Percentiles rank a stretch among this genome's conserved stretches.
Conservation (phyloP, 495 filamentous ascomycete species). For the Hypoxylon trugodes region DNA sequence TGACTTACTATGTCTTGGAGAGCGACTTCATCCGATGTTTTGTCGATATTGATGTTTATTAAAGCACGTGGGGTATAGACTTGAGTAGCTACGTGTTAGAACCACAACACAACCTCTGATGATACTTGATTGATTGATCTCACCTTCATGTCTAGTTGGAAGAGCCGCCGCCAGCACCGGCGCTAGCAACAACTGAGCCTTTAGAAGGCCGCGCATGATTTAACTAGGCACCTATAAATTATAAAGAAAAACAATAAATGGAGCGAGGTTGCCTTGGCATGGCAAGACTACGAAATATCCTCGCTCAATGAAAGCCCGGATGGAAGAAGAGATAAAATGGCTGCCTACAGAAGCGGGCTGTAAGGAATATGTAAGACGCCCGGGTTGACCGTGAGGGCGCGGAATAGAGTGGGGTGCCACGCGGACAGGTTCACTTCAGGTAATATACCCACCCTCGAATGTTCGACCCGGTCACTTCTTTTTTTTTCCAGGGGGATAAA, state of each 20-base stretch:
- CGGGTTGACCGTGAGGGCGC: conserved; percentile 8
- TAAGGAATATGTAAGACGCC: conserved; percentile 37
- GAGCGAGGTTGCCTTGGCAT: conserved; percentile 26
- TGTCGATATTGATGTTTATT: conserved; percentile 30
- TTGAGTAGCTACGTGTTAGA: conserved; percentile 24
- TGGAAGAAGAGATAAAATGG: conserved; percentile 32
- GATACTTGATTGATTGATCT: not conserved
- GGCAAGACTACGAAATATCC: conserved; percentile 32
- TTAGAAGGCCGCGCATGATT: conserved; percentile 46
- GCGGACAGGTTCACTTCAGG: conserved; percentile 26
- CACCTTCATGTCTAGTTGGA: conserved; percentile 20
- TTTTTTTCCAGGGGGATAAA: not conserved
- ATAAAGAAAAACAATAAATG: conserved; percentile 6
- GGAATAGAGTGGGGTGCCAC: conserved; percentile 32
- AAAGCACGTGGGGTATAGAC: conserved; percentile 22
- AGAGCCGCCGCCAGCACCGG: conserved; percentile 41
- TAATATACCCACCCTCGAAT: conserved; percentile 22
- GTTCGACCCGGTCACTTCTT: not conserved
- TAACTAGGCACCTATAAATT: conserved; percentile 25
- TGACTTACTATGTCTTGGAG: conserved; percentile 33
- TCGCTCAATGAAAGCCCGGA: conserved; percentile 2
- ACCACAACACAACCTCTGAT: conserved; percentile 1
- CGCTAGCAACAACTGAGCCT: conserved; percentile 44
- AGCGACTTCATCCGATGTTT: conserved; percentile 9
- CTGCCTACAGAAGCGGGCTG: conserved; percentile 37